Percentiles rank a stretch among this genome's conserved stretches.
Evolutionary conservation across 805 yeast species (phyloP).

Genomic region (Starmerella sp.): DNA sequence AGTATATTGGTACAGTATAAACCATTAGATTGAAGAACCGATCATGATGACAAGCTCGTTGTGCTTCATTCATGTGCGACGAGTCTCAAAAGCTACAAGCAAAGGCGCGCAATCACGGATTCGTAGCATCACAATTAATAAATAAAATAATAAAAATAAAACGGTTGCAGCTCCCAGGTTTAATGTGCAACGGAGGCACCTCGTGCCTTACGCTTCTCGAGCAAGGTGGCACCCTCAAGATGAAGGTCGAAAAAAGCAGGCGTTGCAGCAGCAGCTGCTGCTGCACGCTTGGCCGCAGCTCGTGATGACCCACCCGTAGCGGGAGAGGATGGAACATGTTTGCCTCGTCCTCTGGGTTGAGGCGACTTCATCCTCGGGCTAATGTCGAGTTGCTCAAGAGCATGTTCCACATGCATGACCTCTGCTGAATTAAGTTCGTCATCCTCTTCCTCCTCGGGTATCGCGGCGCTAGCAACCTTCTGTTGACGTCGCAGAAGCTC

Average conservation of each 20-base stretch:
- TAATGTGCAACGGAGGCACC: conserved; percentile 13
- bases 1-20: too few relatives aligned
- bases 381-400: conserved; percentile 11
- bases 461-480: conserved; percentile 17
- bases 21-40: too few relatives aligned
- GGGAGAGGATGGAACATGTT: not conserved
- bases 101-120: not conserved
- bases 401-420: conserved; percentile 18
- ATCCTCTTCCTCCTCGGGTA: conserved; percentile 31
- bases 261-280: conserved; percentile 7
- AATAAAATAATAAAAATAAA: conserved; percentile 1
- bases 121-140: not conserved
- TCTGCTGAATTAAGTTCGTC: conserved; percentile 23
- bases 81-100: too few relatives aligned
- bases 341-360: not conserved
- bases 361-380: not conserved
- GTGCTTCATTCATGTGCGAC: too few relatives aligned
- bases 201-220: conserved; percentile 35
- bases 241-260: conserved; percentile 41
- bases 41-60: too few relatives aligned
- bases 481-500: conserved; percentile 35
- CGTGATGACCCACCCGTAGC: conserved; percentile 13
- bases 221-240: conserved; percentile 51
- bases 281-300: conserved; percentile 17
- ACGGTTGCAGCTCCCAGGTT: not conserved